Evolutionary conservation across 2,329 filamentous ascomycete genomes (phyloP).

Genomic region (Verruconis gallopava): DNA sequence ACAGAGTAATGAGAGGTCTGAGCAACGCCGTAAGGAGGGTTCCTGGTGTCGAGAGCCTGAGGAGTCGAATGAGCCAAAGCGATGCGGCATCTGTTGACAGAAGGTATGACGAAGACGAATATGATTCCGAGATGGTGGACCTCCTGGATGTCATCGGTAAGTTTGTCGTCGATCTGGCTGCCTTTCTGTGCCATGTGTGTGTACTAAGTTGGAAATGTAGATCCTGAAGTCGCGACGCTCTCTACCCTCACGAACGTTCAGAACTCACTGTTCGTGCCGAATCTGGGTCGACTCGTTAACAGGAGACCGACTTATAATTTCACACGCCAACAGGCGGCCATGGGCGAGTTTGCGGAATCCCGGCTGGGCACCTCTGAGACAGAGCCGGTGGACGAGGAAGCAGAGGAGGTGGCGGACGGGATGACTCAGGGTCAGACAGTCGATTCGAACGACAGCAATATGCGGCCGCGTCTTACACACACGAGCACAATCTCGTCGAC

Average conservation of each 20-base stretch:
- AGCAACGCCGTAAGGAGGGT: background rate
- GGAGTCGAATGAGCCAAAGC: slow-evolving; percentile 1
- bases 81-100: slow-evolving; percentile 1
- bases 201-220: slow-evolving; percentile 28
- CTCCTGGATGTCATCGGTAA: slow-evolving; percentile 55
- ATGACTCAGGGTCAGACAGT: slow-evolving; percentile 5
- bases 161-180: slow-evolving; percentile 19
- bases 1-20: background rate
- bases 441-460: slow-evolving; percentile 18
- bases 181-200: slow-evolving; percentile 6
- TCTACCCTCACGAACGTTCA: slow-evolving; percentile 81
- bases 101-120: slow-evolving; percentile 28
- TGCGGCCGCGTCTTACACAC: slow-evolving; percentile 22
- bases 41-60: background rate
- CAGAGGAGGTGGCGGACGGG: slow-evolving; percentile 9
- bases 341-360: slow-evolving; percentile 2
- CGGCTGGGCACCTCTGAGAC: too few species aligned
- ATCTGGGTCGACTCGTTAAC: slow-evolving; percentile 64
- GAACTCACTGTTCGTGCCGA: slow-evolving; percentile 76
- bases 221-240: slow-evolving; percentile 71
- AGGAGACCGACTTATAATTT: slow-evolving; percentile 67
- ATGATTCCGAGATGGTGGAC: slow-evolving; percentile 51
- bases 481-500: slow-evolving; percentile 52
- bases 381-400: slow-evolving; percentile 9
- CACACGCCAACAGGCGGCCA: slow-evolving; percentile 29